A percentile compares a stretch with the other conserved stretches of the same genome.
These are phyloP conservation scores for Lycium barbarum DNA, from an alignment of 257 asterid genomes.

Conservation along the genomic window DNA sequence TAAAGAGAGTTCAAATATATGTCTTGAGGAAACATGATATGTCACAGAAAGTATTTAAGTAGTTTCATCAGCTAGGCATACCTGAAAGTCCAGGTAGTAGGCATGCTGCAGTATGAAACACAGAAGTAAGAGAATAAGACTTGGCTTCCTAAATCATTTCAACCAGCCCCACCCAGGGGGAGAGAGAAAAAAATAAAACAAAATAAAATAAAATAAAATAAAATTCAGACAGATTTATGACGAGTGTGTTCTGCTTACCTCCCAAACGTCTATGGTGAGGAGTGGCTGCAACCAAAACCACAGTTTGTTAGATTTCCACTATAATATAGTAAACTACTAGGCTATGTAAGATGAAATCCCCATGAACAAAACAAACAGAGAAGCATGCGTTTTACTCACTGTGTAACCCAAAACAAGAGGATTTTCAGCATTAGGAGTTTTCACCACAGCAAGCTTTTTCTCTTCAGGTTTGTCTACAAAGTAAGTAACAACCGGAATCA, in stretches of 20 bases:
- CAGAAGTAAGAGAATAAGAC: constrained; percentile 23
- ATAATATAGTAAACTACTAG: not conserved
- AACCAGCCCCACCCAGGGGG: not conserved
- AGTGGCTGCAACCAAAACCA: constrained; percentile 69
- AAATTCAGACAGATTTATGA: not conserved
- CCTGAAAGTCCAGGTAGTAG: constrained; percentile 93
- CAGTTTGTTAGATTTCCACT: not conserved
- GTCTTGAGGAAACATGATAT: not conserved
- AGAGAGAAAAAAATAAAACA: no score
- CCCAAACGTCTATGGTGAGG: constrained; percentile 95
- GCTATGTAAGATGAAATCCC: not conserved
- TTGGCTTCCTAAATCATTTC: not conserved
- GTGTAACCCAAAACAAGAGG: constrained; percentile 95
- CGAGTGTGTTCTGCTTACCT: constrained; percentile 53
- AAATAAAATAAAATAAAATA: no score
- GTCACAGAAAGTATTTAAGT: not conserved
- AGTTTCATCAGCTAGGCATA: constrained; percentile 33
- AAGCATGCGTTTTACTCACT: constrained; percentile 49
- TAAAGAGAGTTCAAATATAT: constrained; percentile 12
- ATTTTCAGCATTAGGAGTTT: constrained; percentile 94
- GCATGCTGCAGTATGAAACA: constrained; percentile 65
- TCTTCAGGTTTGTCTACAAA: constrained; percentile 82
- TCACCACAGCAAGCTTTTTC: constrained; percentile 79
- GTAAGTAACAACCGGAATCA: constrained; percentile 27
- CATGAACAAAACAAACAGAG: constrained; percentile 13